Percentiles rank a stretch among this genome's conserved stretches.
phyloP scores from a whole-genome alignment of 331 rosid genomes.

The Dryas integrifolia region DNA sequence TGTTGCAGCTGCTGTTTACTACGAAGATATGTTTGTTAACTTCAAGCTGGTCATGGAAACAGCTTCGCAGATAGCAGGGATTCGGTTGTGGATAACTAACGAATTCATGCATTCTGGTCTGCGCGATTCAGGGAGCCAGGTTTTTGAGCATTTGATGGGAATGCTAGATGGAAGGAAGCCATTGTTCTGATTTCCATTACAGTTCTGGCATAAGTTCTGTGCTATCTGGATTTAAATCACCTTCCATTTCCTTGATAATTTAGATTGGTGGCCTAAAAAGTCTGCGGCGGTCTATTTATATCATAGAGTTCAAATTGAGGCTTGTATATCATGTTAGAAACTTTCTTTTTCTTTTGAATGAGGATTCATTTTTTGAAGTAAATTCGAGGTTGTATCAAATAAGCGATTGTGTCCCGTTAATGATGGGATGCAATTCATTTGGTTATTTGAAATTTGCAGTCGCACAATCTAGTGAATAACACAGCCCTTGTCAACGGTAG shows the following conservation, averaged over 20 bases:
- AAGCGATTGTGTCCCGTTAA: neutral
- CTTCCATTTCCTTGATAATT: neutral
- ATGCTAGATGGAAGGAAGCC: slow-evolving; percentile 85
- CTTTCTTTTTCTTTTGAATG: neutral
- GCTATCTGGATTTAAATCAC: neutral
- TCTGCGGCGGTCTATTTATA: neutral
- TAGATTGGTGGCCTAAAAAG: neutral
- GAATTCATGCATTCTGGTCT: slow-evolving; percentile 98
- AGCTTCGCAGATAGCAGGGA: slow-evolving; percentile 77
- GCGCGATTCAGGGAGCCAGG: slow-evolving; percentile 70
- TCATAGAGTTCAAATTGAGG: neutral
- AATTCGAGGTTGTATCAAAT: neutral
- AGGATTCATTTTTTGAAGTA: neutral
- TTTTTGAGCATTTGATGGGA: slow-evolving; percentile 80
- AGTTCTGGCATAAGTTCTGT: neutral
- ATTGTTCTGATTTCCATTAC: slow-evolving; percentile 51
- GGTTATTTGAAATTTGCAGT: neutral
- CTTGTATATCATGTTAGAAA: neutral
- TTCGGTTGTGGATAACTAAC: slow-evolving; percentile 78
- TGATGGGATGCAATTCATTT: neutral
- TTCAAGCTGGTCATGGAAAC: slow-evolving; percentile 77
- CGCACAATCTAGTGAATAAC: neutral
- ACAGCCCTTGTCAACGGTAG: no score
- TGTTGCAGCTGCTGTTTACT: slow-evolving; percentile 92
- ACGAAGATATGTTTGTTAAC: slow-evolving; percentile 76